Conservation (phyloP, 2,329 filamentous ascomycete genomes). For the Teratosphaeriaceae sp. region DNA sequence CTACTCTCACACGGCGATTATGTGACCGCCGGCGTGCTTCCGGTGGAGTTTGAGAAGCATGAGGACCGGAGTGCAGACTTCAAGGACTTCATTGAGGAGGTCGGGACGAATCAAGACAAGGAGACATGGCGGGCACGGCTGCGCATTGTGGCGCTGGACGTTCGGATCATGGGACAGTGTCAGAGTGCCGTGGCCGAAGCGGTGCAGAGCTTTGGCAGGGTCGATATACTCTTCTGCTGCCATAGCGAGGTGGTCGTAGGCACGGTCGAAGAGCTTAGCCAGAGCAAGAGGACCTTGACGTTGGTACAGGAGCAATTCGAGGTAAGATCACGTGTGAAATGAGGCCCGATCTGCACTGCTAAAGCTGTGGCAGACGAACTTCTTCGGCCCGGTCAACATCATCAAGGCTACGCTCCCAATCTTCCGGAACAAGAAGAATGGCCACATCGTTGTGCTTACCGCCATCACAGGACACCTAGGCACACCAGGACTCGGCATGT, state of each 20-base stretch:
- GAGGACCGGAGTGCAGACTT: conserved; percentile 68
- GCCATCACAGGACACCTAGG: conserved; percentile 89
- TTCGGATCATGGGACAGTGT: conserved; percentile 60
- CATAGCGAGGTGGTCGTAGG: conserved; percentile 85
- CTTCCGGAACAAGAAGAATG: conserved; percentile 71
- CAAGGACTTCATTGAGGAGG: conserved; percentile 64
- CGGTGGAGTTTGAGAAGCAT: conserved; percentile 67
- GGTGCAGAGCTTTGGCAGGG: conserved; percentile 71
- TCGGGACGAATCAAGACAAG: conserved; percentile 41
- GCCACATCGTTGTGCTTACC: conserved; percentile 84
- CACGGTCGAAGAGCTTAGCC: conserved; percentile 81
- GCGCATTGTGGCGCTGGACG: conserved; percentile 53
- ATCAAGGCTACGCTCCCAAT: conserved; percentile 81
- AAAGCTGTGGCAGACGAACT: too few species aligned
- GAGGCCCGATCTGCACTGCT: too few species aligned
- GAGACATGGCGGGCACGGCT: conserved; percentile 78
- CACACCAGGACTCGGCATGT: conserved; percentile 83
- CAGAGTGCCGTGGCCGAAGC: conserved; percentile 83
- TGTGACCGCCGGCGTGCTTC: conserved; percentile 75
- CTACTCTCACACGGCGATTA: conserved; percentile 88
- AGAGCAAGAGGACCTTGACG: conserved; percentile 63
- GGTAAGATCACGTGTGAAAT: too few species aligned
- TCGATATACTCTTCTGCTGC: conserved; percentile 88
- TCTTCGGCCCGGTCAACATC: conserved; percentile 93
- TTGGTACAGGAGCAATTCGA: conserved; percentile 81